A percentile compares a stretch with the other conserved stretches of the same genome.
phyloP scores from a whole-genome alignment of 208 protist species.

The Wallacemonas collosoma region DNA sequence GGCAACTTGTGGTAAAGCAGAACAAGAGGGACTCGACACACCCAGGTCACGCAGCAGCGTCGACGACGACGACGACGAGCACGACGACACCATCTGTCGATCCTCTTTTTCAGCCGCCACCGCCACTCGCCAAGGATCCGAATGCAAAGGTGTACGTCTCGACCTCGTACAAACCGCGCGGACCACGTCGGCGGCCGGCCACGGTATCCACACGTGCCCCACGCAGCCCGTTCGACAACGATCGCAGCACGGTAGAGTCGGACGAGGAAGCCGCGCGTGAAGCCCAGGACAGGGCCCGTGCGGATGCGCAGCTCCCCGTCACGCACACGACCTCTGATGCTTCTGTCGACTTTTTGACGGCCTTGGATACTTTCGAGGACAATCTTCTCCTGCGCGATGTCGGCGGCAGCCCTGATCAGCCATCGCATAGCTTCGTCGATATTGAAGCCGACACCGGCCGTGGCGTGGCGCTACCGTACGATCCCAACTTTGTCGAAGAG shows the following conservation, averaged over 20 bases:
- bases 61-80: not conserved
- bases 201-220: slow-evolving; percentile 1
- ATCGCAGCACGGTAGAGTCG: not conserved
- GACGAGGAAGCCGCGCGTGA: slow-evolving; percentile 15
- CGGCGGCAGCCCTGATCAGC: slow-evolving; percentile 59
- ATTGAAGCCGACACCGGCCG: slow-evolving; percentile 45
- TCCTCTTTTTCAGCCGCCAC: not conserved
- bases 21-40: not conserved
- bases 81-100: not conserved
- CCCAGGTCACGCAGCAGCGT: not conserved
- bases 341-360: slow-evolving; percentile 16
- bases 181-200: not conserved
- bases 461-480: slow-evolving; percentile 56
- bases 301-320: not conserved
- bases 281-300: not conserved
- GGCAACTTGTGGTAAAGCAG: too few relatives aligned
- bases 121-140: slow-evolving; percentile 10
- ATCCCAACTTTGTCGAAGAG: slow-evolving; percentile 28
- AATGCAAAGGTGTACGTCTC: slow-evolving; percentile 16
- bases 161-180: slow-evolving; percentile 1
- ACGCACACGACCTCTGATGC: not conserved
- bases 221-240: slow-evolving; percentile 15
- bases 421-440: slow-evolving; percentile 58
- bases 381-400: slow-evolving; percentile 51
- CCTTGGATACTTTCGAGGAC: slow-evolving; percentile 30